Conservation (phyloP, 306 rosid genomes). For the Gynostemma pentaphyllum region DNA sequence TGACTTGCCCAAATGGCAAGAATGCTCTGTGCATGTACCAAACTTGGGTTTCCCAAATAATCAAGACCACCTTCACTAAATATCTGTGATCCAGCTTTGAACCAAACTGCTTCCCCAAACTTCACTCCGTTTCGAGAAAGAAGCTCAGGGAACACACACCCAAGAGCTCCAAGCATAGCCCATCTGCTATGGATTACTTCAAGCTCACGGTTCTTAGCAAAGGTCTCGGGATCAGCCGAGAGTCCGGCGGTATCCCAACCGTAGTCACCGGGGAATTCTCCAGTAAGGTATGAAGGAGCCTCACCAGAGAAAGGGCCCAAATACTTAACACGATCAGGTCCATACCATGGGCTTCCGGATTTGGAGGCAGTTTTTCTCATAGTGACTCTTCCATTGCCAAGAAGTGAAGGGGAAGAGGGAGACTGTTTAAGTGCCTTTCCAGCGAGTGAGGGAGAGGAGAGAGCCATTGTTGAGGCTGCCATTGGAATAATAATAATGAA, state of each 20-base stretch:
- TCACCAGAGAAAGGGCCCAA: too few species aligned
- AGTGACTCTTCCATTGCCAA: too few species aligned
- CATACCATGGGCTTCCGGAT: too few species aligned
- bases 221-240: not conserved
- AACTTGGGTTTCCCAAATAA: not conserved
- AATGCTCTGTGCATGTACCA: not conserved
- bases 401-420: conserved; percentile 11
- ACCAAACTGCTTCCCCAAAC: not conserved
- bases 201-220: not conserved
- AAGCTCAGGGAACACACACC: not conserved
- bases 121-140: not conserved
- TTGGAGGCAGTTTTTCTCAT: too few species aligned
- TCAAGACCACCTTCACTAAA: not conserved
- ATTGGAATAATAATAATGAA: not conserved
- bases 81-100: not conserved
- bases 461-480: conserved; percentile 47
- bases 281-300: not conserved
- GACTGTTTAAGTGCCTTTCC: conserved; percentile 33
- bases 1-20: too few species aligned
- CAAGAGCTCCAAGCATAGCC: not conserved
- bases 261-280: not conserved
- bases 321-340: too few species aligned
- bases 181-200: not conserved
- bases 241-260: not conserved
- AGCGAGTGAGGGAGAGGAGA: conserved; percentile 40